Percentiles rank a stretch among this genome's conserved stretches.
Conservation (phyloP, 805 yeast genomes). For the Metschnikowia bowlesiae region DNA sequence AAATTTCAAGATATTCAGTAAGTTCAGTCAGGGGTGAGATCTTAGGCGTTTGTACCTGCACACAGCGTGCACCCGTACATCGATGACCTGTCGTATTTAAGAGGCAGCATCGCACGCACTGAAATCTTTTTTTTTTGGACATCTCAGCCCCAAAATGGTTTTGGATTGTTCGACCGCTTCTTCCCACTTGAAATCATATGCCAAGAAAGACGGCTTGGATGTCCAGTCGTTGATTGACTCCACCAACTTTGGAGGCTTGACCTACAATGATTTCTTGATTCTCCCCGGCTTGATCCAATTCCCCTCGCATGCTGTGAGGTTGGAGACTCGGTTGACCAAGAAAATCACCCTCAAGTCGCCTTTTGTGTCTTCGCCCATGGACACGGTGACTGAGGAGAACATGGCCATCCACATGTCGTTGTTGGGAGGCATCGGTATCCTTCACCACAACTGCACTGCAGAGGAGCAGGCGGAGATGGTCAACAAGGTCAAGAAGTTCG, state of each 20-base stretch:
- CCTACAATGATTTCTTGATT: constrained; percentile 93
- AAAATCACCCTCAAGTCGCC: constrained; percentile 90
- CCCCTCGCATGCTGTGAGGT: constrained; percentile 70
- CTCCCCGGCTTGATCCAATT: constrained; percentile 93
- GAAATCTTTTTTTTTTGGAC: constrained; percentile 36
- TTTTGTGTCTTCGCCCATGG: constrained; percentile 98
- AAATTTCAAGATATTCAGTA: too few species aligned
- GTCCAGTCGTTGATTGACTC: constrained; percentile 87
- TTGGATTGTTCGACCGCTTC: constrained; percentile 56
- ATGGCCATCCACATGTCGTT: constrained; percentile 99
- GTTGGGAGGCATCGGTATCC: constrained; percentile 97
- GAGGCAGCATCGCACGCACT: constrained; percentile 3
- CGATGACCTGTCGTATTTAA: constrained; percentile 2
- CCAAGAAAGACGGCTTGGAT: constrained; percentile 78
- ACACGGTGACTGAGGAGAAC: constrained; percentile 93
- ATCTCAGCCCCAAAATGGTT: constrained; percentile 35
- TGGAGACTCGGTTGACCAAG: constrained; percentile 87
- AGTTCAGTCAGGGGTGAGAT: too few species aligned
- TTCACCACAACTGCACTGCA: constrained; percentile 94
- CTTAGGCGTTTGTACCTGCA: neutral
- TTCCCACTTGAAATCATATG: constrained; percentile 60
- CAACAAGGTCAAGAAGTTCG: constrained; percentile 90
- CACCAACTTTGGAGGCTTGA: constrained; percentile 85
- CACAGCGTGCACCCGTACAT: neutral
- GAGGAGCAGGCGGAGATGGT: constrained; percentile 99